Base-by-base conservation (phyloP, 345 rosid genomes). In the Lagerstroemia speciosa region DNA sequence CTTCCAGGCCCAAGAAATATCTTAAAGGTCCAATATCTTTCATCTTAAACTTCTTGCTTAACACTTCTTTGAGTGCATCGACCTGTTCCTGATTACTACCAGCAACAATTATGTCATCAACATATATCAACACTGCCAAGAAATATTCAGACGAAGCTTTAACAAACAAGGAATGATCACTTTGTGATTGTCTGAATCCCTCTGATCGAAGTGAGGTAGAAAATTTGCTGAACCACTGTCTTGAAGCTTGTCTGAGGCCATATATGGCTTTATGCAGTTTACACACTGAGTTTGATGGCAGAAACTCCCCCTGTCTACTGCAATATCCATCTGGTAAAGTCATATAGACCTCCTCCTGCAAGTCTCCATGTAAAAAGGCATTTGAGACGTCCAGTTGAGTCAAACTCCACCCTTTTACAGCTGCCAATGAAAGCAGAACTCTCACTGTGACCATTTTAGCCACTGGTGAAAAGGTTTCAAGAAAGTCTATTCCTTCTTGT, bases 81-180 rank as follows among this genome's bases (percentile, higher is more conserved):
- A 52, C 15, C 15, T 8, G 8, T 6, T 52, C 26, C 6, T 0
- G 7, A 24, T 52, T 52, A n/a, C 20, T 22, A 6, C 68, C 48
- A 16, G 27, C 45, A 16, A 65, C 6, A 2, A 19, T 16, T 1
- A 65, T 9, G 24, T 65, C 68, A 22, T 65, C 52, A 5, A 65
- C 68, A 65, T 65, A 65, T 8, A 65, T 48, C n/a, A n/a, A n/a
- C n/a, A n/a, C n/a, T n/a, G n/a, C n/a, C n/a, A 12, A 65, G 52
- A 6, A 36, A 9, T 2, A 37, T 9, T 2, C 9, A 8, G 45
- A 20, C 7, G 12, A 16, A 17, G 1, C 6, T n/a, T 24, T 8
- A 7, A 12, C 38, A n/a, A 65, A 65, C 20, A 65, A 26, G 16
- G 52, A 34, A 10, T 40, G 45, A 6, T 65, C 48, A 0, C 17